phyloP scores from a whole-genome alignment of 441 rosid species.

The Capsella rubella region DNA sequence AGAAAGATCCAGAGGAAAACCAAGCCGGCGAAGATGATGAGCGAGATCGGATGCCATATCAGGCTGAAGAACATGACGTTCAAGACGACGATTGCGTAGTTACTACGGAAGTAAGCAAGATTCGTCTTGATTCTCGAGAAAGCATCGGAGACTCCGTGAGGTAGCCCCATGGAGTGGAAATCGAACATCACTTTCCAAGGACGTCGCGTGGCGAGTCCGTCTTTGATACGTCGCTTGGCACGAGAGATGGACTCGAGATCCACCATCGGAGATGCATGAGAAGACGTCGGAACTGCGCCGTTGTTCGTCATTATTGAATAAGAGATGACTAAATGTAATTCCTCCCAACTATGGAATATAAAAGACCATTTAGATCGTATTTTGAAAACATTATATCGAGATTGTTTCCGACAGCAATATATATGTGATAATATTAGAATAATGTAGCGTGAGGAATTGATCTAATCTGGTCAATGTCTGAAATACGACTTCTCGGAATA shows the following conservation, averaged over 20 bases:
- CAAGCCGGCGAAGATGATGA: slow-evolving; percentile 58
- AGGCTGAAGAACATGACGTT: slow-evolving; percentile 58
- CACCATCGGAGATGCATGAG: slow-evolving; percentile 44
- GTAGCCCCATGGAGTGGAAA: slow-evolving; percentile 49
- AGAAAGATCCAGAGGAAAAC: slow-evolving; percentile 64
- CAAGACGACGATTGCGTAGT: slow-evolving; percentile 62
- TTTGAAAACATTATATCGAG: not conserved
- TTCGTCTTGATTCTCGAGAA: slow-evolving; percentile 51
- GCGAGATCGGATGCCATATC: slow-evolving; percentile 61
- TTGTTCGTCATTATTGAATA: slow-evolving; percentile 57
- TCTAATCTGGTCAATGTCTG: slow-evolving; percentile 25
- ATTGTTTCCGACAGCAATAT: not conserved
- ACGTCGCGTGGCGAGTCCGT: slow-evolving; percentile 56
- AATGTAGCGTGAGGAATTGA: slow-evolving; percentile 25
- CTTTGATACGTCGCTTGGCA: slow-evolving; percentile 62
- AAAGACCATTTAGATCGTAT: not conserved
- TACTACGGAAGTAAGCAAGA: slow-evolving; percentile 56
- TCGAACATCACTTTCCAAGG: slow-evolving; percentile 66
- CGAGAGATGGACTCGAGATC: slow-evolving; percentile 61
- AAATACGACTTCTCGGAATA: not conserved
- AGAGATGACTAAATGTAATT: not conserved
- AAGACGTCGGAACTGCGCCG: slow-evolving; percentile 77
- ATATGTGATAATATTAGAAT: not conserved
- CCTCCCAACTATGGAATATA: not conserved
- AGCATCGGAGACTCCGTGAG: slow-evolving; percentile 45